Evolutionary conservation across 225 moss, liverwort and hornwort genomes (phyloP).

Genomic region (Pseudoscleropodium purum): DNA sequence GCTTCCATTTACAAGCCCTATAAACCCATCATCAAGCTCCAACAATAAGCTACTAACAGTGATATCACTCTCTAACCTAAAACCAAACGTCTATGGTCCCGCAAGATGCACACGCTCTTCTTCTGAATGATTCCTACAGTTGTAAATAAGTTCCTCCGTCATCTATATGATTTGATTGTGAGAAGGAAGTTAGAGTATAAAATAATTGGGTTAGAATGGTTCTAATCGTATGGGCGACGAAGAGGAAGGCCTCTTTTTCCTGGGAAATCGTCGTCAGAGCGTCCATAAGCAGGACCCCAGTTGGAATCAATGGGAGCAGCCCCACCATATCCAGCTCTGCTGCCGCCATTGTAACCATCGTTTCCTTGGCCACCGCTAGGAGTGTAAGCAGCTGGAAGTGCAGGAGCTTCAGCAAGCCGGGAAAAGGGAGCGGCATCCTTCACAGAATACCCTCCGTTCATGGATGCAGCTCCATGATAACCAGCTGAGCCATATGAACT

Average conservation of each 20-base stretch:
- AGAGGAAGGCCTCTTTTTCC: constrained; percentile 84
- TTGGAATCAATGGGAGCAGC: constrained; percentile 42
- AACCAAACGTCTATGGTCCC: constrained; percentile 29
- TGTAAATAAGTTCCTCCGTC: background rate
- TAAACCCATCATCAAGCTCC: constrained; percentile 16
- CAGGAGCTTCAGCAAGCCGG: constrained; percentile 83
- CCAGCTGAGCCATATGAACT: constrained; percentile 38
- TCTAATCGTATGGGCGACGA: constrained; percentile 50
- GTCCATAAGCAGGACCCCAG: constrained; percentile 44
- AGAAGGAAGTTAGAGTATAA: background rate
- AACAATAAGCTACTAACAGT: constrained; percentile 4
- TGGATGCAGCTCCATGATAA: constrained; percentile 39
- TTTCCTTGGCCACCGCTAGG: constrained; percentile 45
- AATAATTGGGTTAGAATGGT: background rate
- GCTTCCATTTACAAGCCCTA: constrained; percentile 11
- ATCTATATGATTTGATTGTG: background rate
- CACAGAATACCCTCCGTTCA: constrained; percentile 53
- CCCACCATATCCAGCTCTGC: constrained; percentile 43
- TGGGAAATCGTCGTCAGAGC: constrained; percentile 78
- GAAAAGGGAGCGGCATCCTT: constrained; percentile 83
- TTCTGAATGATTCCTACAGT: constrained; percentile 27
- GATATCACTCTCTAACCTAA: constrained; percentile 5
- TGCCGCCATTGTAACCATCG: constrained; percentile 28
- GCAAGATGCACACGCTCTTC: constrained; percentile 43
- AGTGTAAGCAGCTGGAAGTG: constrained; percentile 23